Percentiles rank a stretch among this genome's conserved stretches.
These are phyloP conservation scores for Leccinum disarticulatum DNA, from an alignment of 768 basidiomycete species.

Conservation along the genomic window DNA sequence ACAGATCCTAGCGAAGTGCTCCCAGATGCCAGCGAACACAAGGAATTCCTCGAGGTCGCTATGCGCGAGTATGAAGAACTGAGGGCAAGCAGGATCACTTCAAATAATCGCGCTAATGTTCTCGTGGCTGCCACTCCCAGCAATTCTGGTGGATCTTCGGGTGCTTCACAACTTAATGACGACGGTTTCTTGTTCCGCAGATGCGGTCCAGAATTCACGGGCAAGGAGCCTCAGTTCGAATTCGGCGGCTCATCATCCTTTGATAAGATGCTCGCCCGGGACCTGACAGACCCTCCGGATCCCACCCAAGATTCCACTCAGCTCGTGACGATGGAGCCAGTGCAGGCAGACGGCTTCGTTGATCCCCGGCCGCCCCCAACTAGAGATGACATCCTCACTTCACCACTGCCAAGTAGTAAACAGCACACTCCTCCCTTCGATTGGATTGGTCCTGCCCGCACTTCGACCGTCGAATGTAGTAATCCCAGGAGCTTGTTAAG, in stretches of 20 bases:
- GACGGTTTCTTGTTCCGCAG: conserved; percentile 10
- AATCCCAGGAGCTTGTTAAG: conserved; percentile 32
- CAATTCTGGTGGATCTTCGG: conserved; percentile 35
- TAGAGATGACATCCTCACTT: not conserved
- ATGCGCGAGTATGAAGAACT: conserved; percentile 28
- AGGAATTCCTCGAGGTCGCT: conserved; percentile 20
- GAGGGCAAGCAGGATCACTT: conserved; percentile 14
- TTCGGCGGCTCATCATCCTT: conserved; percentile 44
- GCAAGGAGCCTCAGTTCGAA: conserved; percentile 33
- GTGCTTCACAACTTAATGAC: conserved; percentile 14
- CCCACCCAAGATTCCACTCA: conserved; percentile 23
- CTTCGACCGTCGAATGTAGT: conserved; percentile 20
- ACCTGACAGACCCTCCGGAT: conserved; percentile 24
- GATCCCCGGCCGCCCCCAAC: conserved; percentile 6
- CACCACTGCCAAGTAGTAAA: conserved; percentile 2
- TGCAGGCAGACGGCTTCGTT: conserved; percentile 4
- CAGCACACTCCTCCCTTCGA: conserved; percentile 17
- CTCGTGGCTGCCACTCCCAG: conserved; percentile 58
- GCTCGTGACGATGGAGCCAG: conserved; percentile 1
- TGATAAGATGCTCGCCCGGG: conserved; percentile 38
- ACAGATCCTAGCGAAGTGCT: conserved; percentile 52
- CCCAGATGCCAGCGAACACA: conserved; percentile 41
- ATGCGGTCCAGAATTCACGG: conserved; percentile 12
- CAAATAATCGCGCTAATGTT: conserved; percentile 21
- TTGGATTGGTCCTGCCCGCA: conserved; percentile 22